Evolutionary conservation across 805 yeast genomes (phyloP), one percentile per base, ranked within the genome.

Genomic region (Metschnikowia colocasiae): DNA sequence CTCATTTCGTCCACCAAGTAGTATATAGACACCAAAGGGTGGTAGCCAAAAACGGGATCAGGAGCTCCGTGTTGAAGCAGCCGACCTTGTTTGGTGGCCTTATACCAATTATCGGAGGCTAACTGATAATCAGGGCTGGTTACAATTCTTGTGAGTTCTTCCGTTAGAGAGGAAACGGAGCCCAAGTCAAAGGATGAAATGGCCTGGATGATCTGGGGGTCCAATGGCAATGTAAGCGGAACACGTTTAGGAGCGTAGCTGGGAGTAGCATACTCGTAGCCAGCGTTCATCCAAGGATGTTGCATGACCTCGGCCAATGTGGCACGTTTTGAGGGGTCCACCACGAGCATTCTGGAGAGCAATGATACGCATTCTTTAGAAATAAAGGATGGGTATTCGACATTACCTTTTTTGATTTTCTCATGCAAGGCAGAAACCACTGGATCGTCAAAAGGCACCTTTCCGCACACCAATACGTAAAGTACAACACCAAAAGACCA

Each of bases 401-500:
- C 96, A 52, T 82, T 76, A 34, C 98, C 99, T 55, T 83, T 80
- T 63, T 92, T 94, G 63, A 94, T 94, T 65, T 91, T 91, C 53
- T 89, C 95, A 64, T 94, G 99, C 57, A 94, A 74, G 1, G 87
- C 91, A 39, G 91, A 83, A 53, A 95, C 95, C 55, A 87, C 83
- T 59, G 89, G 95, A 62, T 94, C 98, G 65, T 94, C 99, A 64
- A 94, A 94, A 7, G 99, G 99, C 12, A 94, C 98, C 64, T 89
- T 91, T 46, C 99, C 99, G 64, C 97, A 91, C 2, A 94, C 97
- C 51, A 94, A 74, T 6, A 94, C 99, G 61, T 89, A 94, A 43
- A 94, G 69, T 0, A 94, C 98, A 27, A 94, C 96, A 54, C 99
- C 99, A 73, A 91, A 92, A 2, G 97, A 88, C 99, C 99, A 94